These are phyloP conservation scores for Blastobotrys buckinghamii DNA, from an alignment of 1,139 yeast species.

Conservation along the genomic window DNA sequence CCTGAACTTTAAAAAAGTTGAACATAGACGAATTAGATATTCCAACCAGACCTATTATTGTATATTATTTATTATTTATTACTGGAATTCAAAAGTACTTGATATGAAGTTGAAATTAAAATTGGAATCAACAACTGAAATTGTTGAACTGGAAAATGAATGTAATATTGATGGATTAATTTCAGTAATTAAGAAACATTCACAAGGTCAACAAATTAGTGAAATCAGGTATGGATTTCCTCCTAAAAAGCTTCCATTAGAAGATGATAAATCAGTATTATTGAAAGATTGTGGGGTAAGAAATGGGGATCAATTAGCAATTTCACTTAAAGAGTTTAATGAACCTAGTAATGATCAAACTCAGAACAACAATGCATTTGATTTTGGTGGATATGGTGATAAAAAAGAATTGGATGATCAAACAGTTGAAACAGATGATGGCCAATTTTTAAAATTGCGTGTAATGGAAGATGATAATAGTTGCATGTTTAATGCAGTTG, in stretches of 20 bases:
- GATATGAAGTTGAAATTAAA: conserved; percentile 28
- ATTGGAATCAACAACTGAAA: conserved; percentile 17
- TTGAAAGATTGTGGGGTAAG: conserved; percentile 42
- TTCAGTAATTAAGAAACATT: conserved; percentile 10
- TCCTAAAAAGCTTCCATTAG: conserved; percentile 42
- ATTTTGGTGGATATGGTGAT: no score
- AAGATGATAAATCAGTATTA: conserved; percentile 16
- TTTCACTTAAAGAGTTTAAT: conserved; percentile 23
- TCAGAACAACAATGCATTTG: not conserved
- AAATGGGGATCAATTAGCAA: conserved; percentile 53
- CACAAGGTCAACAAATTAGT: conserved; percentile 10
- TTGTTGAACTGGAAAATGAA: conserved; percentile 24
- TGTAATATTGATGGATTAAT: conserved; percentile 28
- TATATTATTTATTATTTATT: not conserved
- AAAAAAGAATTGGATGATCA: conserved; percentile 1
- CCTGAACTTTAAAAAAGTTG: no score
- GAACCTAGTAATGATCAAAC: not conserved
- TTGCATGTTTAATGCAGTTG: conserved; percentile 66
- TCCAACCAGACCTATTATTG: not conserved
- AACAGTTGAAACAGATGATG: conserved; percentile 20
- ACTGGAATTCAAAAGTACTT: no score
- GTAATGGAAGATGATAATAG: conserved; percentile 76
- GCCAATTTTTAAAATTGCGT: conserved; percentile 42
- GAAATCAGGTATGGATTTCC: conserved; percentile 55
- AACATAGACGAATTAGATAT: not conserved